Base-by-base conservation (phyloP, 2,329 filamentous ascomycete genomes). In the Trichophyton simii region DNA sequence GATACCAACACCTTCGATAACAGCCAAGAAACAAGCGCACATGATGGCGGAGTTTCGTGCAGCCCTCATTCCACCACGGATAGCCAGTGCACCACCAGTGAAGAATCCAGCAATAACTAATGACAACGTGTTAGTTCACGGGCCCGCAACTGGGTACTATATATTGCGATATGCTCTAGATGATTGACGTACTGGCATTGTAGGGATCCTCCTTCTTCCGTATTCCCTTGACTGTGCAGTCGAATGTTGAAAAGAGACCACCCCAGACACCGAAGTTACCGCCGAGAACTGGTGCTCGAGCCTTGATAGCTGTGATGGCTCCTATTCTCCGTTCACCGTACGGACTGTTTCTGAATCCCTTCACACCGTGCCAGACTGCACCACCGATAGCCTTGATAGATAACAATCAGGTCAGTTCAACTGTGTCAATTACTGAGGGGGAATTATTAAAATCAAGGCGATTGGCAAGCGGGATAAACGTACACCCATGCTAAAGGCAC, bases 191-290 rank as follows among this genome's bases (percentile, higher is more conserved):
- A 81, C 78, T 97, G 70, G 91, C 91, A 78, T 97, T 97, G 80
- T 91, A 97, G 13, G 94, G 91, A 74, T 97, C 94, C 76, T 99
- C 94, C 86, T 96, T 97, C 82, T 94, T 89, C 66, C 91, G 81
- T 61, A 92, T 79, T 62, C 92, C 92, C 82, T 97, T 99, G 65
- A 96, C 88, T 22, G 91, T 88, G 79, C 94, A 99, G 78, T 99
- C 94, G 72, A 92, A 97, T 64, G 90, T 95, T 69, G 86, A 90
- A 81, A 97, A 97, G 62, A 97, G 80, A 67, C 94, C 94, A 72
- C 94, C 92, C 92, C 94, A 97, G 62, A 95, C 90, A 70, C 92
- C 92, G 70, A 97, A 99, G 81, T 99, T 99, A 71, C 94, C 94
- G 71, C 94, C 94, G 57, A 97, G 83, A 38, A 97, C 92, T 1